These are phyloP conservation scores for Chlorella variabilis DNA, from an alignment of 163 green algal genomes.

Conservation along the genomic window DNA sequence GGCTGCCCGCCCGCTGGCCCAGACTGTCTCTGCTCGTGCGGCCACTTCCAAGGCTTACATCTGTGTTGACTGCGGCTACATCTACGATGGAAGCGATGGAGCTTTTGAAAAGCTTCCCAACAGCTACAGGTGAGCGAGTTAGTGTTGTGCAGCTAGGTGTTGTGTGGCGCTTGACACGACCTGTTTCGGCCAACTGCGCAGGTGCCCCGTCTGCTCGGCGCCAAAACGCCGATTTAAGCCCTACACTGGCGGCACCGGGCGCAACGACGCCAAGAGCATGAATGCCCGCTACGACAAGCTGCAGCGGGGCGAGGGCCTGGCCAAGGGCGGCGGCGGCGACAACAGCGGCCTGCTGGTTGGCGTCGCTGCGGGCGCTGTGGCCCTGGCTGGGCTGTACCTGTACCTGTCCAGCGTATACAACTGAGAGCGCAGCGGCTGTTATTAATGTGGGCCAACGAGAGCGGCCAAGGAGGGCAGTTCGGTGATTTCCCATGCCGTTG, in stretches of 20 bases:
- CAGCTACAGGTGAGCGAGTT: slow-evolving; percentile 18
- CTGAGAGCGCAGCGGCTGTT: neutral
- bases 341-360: neutral
- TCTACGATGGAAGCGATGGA: slow-evolving; percentile 33
- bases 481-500: no score
- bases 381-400: slow-evolving; percentile 31
- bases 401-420: slow-evolving; percentile 44
- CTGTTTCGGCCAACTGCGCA: neutral
- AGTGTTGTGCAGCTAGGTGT: neutral
- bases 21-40: neutral
- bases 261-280: slow-evolving; percentile 45
- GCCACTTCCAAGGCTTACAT: slow-evolving; percentile 40
- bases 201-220: slow-evolving; percentile 46
- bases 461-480: no score
- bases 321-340: neutral
- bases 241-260: slow-evolving; percentile 13
- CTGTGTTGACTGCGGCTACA: slow-evolving; percentile 47
- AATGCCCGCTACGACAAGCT: slow-evolving; percentile 13
- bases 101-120: slow-evolving; percentile 41
- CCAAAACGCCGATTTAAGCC: slow-evolving; percentile 46
- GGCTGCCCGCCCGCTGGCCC: neutral
- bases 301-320: neutral
- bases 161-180: neutral
- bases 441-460: no score
- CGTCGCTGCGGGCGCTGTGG: slow-evolving; percentile 14